A percentile compares a stretch with the other conserved stretches of the same genome.
Conservation (phyloP, 2,329 filamentous ascomycete genomes). For the Tolypocladium tundrense region DNA sequence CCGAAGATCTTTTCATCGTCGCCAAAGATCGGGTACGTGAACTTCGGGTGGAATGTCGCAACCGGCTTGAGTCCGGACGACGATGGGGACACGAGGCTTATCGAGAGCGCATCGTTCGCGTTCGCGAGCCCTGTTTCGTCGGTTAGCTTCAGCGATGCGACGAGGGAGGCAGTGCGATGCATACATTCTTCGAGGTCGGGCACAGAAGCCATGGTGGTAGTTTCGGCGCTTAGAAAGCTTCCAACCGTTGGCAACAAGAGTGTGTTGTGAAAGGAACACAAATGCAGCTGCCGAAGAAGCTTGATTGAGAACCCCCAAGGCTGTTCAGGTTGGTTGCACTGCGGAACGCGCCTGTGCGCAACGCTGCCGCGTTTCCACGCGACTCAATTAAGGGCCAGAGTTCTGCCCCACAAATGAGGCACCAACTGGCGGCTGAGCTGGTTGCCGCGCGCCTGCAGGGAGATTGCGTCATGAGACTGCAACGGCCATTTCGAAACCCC, state of each 20-base stretch:
- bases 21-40: constrained; percentile 87
- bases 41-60: constrained; percentile 68
- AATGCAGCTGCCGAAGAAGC: background rate
- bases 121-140: constrained; percentile 42
- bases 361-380: constrained; percentile 9
- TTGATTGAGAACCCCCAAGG: background rate
- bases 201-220: constrained; percentile 17
- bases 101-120: constrained; percentile 51
- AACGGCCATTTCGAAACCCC: background rate
- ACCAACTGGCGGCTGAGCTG: background rate
- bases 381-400: constrained; percentile 13
- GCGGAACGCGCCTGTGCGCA: constrained; percentile 4
- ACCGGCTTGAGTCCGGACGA: constrained; percentile 43
- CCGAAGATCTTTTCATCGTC: constrained; percentile 90
- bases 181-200: constrained; percentile 23
- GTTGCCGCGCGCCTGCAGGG: background rate
- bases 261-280: background rate
- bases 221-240: background rate
- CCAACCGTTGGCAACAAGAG: background rate
- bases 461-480: constrained; percentile 6
- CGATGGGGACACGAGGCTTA: constrained; percentile 47
- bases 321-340: background rate
- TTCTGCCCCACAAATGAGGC: constrained; percentile 10
- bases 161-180: constrained; percentile 3
- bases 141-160: background rate